These are phyloP conservation scores for Mucor velutinosus DNA, from an alignment of 371 early-diverging fungal genomes.

Conservation along the genomic window DNA sequence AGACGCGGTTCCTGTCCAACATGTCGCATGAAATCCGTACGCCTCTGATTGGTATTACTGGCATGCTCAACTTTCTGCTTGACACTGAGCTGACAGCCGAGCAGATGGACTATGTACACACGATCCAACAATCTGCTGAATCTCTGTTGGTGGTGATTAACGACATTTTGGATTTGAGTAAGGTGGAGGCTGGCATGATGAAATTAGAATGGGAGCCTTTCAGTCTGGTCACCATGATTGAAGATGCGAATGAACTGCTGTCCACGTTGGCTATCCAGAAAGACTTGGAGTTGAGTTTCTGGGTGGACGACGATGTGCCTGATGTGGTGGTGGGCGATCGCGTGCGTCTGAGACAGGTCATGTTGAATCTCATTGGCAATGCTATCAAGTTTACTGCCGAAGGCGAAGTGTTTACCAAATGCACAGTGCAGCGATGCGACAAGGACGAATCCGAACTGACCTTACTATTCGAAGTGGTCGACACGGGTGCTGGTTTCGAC, in stretches of 20 bases:
- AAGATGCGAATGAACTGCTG: conserved; percentile 63
- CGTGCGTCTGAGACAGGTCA: conserved; percentile 58
- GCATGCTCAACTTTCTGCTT: conserved; percentile 66
- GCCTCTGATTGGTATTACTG: conserved; percentile 68
- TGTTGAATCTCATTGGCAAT: conserved; percentile 65
- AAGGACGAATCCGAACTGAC: conserved; percentile 35
- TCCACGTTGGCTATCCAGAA: conserved; percentile 66
- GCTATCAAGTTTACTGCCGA: conserved; percentile 68
- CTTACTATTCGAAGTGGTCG: conserved; percentile 64
- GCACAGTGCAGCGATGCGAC: conserved; percentile 43
- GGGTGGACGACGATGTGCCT: conserved; percentile 63
- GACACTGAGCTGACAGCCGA: conserved; percentile 65
- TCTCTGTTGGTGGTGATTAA: conserved; percentile 68
- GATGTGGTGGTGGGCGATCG: conserved; percentile 64
- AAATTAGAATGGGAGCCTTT: conserved; percentile 68
- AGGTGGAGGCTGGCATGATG: conserved; percentile 77
- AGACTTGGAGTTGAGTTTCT: conserved; percentile 60
- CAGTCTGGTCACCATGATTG: conserved; percentile 61
- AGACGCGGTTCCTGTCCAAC: conserved; percentile 67
- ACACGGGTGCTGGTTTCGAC: conserved; percentile 69
- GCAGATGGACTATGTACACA: conserved; percentile 68
- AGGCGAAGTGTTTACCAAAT: conserved; percentile 66
- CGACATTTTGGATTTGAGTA: conserved; percentile 70
- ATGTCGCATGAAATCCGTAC: conserved; percentile 76
- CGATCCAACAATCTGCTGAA: conserved; percentile 67